Base-by-base conservation (phyloP, 108 stramenopile species). In the Chaetoceros tenuissimus region DNA sequence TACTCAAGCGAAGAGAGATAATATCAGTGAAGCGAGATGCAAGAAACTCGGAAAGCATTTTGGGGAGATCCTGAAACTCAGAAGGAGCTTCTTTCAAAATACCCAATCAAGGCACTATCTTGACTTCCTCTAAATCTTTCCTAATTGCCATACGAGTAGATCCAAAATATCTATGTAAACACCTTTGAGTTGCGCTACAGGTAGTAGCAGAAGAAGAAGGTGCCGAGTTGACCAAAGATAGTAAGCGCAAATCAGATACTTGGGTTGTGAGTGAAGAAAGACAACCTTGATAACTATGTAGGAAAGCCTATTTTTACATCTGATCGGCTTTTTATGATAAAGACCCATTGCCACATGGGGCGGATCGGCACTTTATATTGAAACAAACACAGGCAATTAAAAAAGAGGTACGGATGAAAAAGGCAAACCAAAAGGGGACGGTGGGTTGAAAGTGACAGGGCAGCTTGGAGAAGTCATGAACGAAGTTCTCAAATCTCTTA, bases 381-480 rank as follows among this genome's bases (percentile, higher is more conserved):
- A 99, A 73, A 88, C n/a, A n/a, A n/a, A n/a, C 91, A n/a, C 87
- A 93, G 62, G 80, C 81, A 8, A 89, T 93, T n/a, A n/a, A 52
- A 77, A 85, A 68, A 72, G 85, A 46, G 79, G 84, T 7, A 64
- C 60, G 3, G 75, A 84, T 48, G 48, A 64, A 3, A 71, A 82
- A 30, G 85, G 84, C 30, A 86, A 90, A 48, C 80, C 66, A 28
- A 69, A 82, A 3, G 89, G 85, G 48, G 86, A 82, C 20, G 85
- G 89, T 0, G 72, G 66, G 5, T 49, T 89, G 0, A 85, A 89
- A 63, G 84, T 81, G 13, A 99, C 98, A 8, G 98, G 98, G 16
- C 94, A 97, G 58, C 73, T 98, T 22, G 96, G 94, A 7, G 92
- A 94, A 48, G 94, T 95, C 16, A 97, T 97, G 96, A 81, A 89